Base-by-base conservation (phyloP, 108 stramenopile species). In the Pseudonitzschia delicatissima region DNA sequence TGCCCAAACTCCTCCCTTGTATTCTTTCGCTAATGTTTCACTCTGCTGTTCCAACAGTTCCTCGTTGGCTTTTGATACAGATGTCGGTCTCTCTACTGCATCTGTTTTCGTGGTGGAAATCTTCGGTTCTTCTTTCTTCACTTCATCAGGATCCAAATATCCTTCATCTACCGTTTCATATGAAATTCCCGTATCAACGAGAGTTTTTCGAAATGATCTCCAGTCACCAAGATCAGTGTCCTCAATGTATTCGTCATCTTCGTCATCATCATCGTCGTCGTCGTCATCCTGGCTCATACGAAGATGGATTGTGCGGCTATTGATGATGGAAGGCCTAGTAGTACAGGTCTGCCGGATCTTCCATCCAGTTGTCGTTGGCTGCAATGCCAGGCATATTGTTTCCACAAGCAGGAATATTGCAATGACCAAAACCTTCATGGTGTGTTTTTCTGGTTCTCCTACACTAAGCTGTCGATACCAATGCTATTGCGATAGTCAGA, bases 1-100 rank as follows among this genome's bases (percentile, higher is more conserved):
- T 4, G 88, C 88, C 88, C 88, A 90, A 32, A 82, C 79, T 11
- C 77, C 82, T 2, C 42, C 76, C 57, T 70, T 57, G 72, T 85
- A 87, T 64, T 90, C 88, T 51, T 80, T 62, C 4, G 74, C 80
- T 37, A 90, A 51, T 3, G 28, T 48, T 23, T 73, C 60, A 51
- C 70, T 87, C 58, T 90, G 88, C 27, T 73, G 45, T 26, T 57
- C 45, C 8, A 90, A 60, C 15, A 90, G 48, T 44, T 79, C 57
- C 62, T 87, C 83, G 60, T 90, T 90, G 48, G 64, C 60, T 60
- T 80, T 74, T 11, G 81, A 79, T 26, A 90, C 88, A 25, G 82
- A 77, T 57, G 76, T 79, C 17, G 80, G 23, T 48, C 36, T 20
- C n/a, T 35, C 33, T 3, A 45, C 23, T 1, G 71, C 21, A n/a